Percentiles rank a stretch among this genome's conserved stretches.
Conservation (phyloP, 805 yeast species). For the Wickerhamomyces rabaulensis region DNA sequence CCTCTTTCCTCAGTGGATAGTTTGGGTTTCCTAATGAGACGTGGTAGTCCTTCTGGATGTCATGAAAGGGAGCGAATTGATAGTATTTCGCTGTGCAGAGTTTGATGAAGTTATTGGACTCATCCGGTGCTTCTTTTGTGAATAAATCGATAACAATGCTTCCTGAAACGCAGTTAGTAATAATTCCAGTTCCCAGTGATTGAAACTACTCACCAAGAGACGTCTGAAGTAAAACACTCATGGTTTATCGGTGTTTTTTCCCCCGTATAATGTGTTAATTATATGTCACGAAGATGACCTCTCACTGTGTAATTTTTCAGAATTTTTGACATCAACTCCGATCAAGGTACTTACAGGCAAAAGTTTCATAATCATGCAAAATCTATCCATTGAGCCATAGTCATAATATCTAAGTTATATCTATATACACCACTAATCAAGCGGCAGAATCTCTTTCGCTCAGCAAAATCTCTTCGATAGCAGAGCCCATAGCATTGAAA, state of each 20-base stretch:
- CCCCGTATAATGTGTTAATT: too few species aligned
- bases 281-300: too few species aligned
- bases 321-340: too few species aligned
- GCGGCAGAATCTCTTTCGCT: conserved; percentile 40
- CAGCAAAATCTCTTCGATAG: conserved; percentile 55
- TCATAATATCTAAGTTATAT: too few species aligned
- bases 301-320: too few species aligned
- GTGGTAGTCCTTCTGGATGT: conserved; percentile 33
- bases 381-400: too few species aligned
- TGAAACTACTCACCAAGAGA: conserved; percentile 26
- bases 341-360: too few species aligned
- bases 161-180: conserved; percentile 31
- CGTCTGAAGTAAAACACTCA: conserved; percentile 39
- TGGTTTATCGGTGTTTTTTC: conserved; percentile 5
- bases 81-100: conserved; percentile 48
- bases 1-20: conserved; percentile 33
- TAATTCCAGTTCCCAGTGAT: neutral
- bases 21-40: conserved; percentile 45
- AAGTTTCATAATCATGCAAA: too few species aligned
- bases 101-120: conserved; percentile 44
- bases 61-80: conserved; percentile 45
- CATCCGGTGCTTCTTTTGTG: conserved; percentile 29
- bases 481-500: conserved; percentile 63
- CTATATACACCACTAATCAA: too few species aligned
- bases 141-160: conserved; percentile 47